A percentile compares a stretch with the other conserved stretches of the same genome.
phyloP scores from a whole-genome alignment of 805 yeast species.

The Wickerhamomyces bisporus region DNA sequence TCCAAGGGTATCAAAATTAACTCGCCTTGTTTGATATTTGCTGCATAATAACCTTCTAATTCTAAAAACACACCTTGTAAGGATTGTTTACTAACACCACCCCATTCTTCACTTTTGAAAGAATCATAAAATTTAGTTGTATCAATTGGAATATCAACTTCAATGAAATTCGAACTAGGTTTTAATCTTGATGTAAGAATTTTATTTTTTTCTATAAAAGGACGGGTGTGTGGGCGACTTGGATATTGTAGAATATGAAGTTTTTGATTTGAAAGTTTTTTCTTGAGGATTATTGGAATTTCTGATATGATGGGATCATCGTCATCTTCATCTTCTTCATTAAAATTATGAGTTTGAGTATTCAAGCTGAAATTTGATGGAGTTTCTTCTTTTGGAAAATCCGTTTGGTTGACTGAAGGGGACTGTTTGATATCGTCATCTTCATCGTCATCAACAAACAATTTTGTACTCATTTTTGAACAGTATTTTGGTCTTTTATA shows the following conservation, averaged over 20 bases:
- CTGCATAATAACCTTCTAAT: constrained; percentile 48
- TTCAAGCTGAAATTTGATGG: background rate
- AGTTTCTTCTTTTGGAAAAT: background rate
- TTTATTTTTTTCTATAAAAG: constrained; percentile 31
- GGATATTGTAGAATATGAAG: constrained; percentile 56
- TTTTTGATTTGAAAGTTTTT: constrained; percentile 23
- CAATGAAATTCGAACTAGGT: constrained; percentile 56
- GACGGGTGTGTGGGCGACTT: constrained; percentile 43
- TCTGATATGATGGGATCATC: constrained; percentile 53
- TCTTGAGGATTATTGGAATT: constrained; percentile 48
- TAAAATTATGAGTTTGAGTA: constrained; percentile 1
- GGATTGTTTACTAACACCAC: constrained; percentile 51
- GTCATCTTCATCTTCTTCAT: constrained; percentile 25
- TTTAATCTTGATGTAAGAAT: constrained; percentile 48
- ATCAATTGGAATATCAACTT: constrained; percentile 72
- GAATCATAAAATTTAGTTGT: constrained; percentile 64
- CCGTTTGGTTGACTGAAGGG: background rate
- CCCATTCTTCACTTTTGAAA: constrained; percentile 61
- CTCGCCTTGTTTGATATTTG: constrained; percentile 40
- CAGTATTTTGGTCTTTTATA: no score
- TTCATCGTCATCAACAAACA: background rate
- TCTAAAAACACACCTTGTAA: constrained; percentile 64
- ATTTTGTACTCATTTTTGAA: background rate
- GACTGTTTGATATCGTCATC: background rate
- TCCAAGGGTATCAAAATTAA: constrained; percentile 62